phyloP scores from a whole-genome alignment of 139 green algal species.

The Gonium pectorale region DNA sequence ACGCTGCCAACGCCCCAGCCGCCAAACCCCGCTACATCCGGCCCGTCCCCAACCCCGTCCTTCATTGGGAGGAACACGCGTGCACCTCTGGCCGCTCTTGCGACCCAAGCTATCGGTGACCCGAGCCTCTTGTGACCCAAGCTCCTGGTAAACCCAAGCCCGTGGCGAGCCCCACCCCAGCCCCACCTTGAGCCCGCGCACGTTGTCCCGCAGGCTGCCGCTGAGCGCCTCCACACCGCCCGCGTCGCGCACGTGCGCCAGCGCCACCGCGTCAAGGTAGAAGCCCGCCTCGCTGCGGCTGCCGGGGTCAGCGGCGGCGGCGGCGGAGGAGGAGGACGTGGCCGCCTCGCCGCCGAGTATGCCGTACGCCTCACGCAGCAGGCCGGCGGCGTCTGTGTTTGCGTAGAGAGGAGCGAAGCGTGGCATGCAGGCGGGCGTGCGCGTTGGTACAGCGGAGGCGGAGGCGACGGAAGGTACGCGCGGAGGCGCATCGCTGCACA shows the following conservation, averaged over 20 bases:
- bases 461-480: too few species aligned
- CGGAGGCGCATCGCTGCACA: too few species aligned
- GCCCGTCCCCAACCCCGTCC: background rate
- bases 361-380: conserved; percentile 53
- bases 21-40: background rate
- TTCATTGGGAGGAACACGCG: too few species aligned
- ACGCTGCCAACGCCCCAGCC: too few species aligned
- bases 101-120: too few species aligned
- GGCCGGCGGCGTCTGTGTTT: conserved; percentile 40
- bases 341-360: conserved; percentile 20
- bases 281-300: conserved; percentile 49
- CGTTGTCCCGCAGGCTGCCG: background rate
- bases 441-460: too few species aligned
- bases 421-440: too few species aligned
- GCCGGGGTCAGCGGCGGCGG: conserved; percentile 14
- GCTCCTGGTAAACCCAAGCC: too few species aligned
- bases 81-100: too few species aligned
- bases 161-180: too few species aligned
- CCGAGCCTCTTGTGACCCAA: too few species aligned
- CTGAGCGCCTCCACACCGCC: conserved; percentile 7
- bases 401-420: too few species aligned
- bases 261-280: conserved; percentile 50
- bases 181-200: conserved; percentile 33
- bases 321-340: background rate
- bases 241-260: conserved; percentile 31